Evolutionary conservation across 495 filamentous ascomycete genomes (phyloP).

Genomic region (Hypomontagnella monticulosa): DNA sequence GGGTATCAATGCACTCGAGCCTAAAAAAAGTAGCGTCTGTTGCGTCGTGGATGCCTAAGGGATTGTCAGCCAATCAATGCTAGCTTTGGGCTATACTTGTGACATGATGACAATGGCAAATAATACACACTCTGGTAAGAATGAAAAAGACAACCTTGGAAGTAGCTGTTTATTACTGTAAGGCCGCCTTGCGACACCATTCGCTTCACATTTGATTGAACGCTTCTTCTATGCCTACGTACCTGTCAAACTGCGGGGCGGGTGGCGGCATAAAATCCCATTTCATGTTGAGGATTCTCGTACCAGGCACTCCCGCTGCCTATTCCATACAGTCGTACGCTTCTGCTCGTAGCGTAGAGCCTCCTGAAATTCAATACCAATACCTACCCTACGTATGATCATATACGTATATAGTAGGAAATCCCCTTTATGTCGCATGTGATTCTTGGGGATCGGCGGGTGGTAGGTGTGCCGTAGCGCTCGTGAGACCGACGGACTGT

Average conservation of each 20-base stretch:
- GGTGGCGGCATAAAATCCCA: constrained; percentile 35
- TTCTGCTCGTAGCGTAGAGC: constrained; percentile 10
- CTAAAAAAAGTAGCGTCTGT: constrained; percentile 38
- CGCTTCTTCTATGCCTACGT: constrained; percentile 16
- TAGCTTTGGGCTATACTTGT: constrained; percentile 28
- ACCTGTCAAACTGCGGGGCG: constrained; percentile 43
- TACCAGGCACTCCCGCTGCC: constrained; percentile 13
- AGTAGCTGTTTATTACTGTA: constrained; percentile 29
- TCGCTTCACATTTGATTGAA: constrained; percentile 31
- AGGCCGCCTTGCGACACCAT: constrained; percentile 36
- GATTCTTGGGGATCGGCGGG: constrained; percentile 17
- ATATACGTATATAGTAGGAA: neutral
- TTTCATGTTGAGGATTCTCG: constrained; percentile 20
- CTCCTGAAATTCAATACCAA: constrained; percentile 24
- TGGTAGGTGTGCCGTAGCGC: constrained; percentile 25
- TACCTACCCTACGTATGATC: neutral
- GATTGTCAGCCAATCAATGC: constrained; percentile 35
- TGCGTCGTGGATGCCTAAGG: constrained; percentile 46
- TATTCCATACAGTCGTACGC: constrained; percentile 13
- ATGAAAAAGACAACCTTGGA: constrained; percentile 37
- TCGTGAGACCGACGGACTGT: constrained; percentile 32
- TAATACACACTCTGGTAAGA: constrained; percentile 35
- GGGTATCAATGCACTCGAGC: constrained; percentile 51
- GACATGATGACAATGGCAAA: constrained; percentile 43
- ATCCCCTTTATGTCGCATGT: constrained; percentile 31